A percentile compares a stretch with the other conserved stretches of the same genome.
Evolutionary conservation across 1,139 yeast species (phyloP).

Genomic region (Blastobotrys buckinghamii): DNA sequence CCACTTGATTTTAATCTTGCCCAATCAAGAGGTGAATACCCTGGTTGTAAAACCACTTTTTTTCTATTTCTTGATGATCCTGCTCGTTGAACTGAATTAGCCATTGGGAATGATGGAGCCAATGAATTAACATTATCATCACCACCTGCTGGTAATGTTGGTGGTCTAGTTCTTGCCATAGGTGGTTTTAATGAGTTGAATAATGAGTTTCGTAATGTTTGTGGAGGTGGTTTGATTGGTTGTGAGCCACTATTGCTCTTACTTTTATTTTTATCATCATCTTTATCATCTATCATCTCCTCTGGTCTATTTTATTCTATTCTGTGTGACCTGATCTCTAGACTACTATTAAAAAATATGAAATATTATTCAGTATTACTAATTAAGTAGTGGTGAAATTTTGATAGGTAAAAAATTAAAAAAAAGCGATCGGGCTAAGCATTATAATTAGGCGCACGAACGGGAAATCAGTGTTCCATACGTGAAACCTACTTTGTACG

Average conservation of each 20-base stretch:
- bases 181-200: background rate
- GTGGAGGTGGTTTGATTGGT: constrained; percentile 2
- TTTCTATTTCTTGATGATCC: constrained; percentile 19
- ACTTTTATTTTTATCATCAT: background rate
- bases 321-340: no score
- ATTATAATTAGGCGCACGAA: no score
- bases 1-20: constrained; percentile 51
- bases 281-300: background rate
- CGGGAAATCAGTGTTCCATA: no score
- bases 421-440: no score
- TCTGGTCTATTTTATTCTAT: background rate
- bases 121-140: no score
- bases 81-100: constrained; percentile 42
- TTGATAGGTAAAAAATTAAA: no score
- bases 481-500: no score
- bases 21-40: constrained; percentile 87
- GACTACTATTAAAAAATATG: no score
- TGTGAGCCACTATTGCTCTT: no score
- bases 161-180: background rate
- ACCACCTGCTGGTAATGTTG: no score
- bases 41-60: constrained; percentile 66
- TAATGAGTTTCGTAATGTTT: background rate
- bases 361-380: no score
- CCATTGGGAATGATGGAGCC: constrained; percentile 33
- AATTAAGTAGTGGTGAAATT: no score